Percentiles rank a stretch among this genome's conserved stretches.
phyloP scores from a whole-genome alignment of 352 stramenopile genomes.

The Phytophthora constricta region DNA sequence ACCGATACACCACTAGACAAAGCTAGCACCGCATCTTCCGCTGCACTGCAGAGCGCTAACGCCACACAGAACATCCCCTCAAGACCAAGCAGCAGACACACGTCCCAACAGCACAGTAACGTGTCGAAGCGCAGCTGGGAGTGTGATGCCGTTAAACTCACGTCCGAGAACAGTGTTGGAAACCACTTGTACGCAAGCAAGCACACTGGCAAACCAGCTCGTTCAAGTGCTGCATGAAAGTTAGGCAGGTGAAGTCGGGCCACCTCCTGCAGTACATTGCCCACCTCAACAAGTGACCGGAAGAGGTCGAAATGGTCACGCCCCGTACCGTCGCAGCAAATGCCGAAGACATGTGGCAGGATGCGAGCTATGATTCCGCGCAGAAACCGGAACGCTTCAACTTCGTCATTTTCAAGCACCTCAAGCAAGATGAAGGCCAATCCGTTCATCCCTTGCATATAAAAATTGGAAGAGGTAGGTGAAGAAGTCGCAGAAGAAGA shows the following conservation, averaged over 20 bases:
- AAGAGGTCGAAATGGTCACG: constrained; percentile 77
- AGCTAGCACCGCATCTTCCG: constrained; percentile 61
- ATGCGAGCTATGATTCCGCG: constrained; percentile 69
- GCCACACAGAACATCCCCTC: constrained; percentile 83
- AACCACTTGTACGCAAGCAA: constrained; percentile 91
- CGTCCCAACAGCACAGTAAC: constrained; percentile 79
- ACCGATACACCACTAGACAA: constrained; percentile 30
- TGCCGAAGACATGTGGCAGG: constrained; percentile 80
- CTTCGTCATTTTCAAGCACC: constrained; percentile 61
- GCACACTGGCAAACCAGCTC: constrained; percentile 70
- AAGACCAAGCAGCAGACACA: constrained; percentile 79
- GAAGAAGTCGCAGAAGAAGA: constrained; percentile 32
- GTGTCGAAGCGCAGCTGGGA: constrained; percentile 80
- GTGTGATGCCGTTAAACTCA: constrained; percentile 77
- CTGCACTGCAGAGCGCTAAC: constrained; percentile 69
- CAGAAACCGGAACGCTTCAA: constrained; percentile 65
- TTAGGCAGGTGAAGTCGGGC: constrained; percentile 70
- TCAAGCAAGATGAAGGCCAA: constrained; percentile 80
- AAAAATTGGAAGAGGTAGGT: constrained; percentile 52
- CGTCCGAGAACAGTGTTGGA: constrained; percentile 85
- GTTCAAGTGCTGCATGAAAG: constrained; percentile 62
- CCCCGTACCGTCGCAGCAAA: constrained; percentile 45
- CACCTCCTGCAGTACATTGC: constrained; percentile 75
- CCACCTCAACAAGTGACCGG: constrained; percentile 73
- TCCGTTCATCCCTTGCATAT: constrained; percentile 90